These are phyloP conservation scores for Cladosporium halotolerans DNA, from an alignment of 2,329 filamentous ascomycete genomes.

Conservation along the genomic window DNA sequence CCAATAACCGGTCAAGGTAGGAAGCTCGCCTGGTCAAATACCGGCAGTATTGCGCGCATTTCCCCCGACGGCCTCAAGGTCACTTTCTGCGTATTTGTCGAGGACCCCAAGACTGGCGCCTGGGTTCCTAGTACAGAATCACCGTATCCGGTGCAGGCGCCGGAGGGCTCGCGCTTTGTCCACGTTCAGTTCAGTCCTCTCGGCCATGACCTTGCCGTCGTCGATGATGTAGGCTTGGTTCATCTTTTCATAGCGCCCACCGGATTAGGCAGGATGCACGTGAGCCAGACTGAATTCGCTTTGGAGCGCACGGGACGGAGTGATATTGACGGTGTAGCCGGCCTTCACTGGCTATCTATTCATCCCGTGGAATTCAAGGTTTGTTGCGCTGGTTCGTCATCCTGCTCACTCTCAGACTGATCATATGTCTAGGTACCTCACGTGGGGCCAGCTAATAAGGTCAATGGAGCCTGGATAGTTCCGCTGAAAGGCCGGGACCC, in stretches of 20 bases:
- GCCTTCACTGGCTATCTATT: constrained; percentile 70
- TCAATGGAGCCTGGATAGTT: constrained; percentile 57
- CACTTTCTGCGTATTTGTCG: constrained; percentile 66
- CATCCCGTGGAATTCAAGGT: constrained; percentile 30
- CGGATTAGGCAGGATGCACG: constrained; percentile 65
- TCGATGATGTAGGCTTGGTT: constrained; percentile 73
- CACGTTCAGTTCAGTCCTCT: constrained; percentile 78
- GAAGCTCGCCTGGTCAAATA: constrained; percentile 79
- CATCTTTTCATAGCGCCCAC: constrained; percentile 66
- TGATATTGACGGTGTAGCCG: constrained; percentile 71
- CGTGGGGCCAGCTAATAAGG: constrained; percentile 33
- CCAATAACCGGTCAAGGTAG: constrained; percentile 39
- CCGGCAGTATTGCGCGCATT: constrained; percentile 78
- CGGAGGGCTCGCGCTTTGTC: constrained; percentile 60
- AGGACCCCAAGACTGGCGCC: constrained; percentile 59
- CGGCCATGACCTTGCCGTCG: constrained; percentile 72
- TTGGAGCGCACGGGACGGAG: constrained; percentile 56
- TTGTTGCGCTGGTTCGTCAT: constrained; percentile 5
- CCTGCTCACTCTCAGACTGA: constrained; percentile 17
- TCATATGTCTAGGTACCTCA: constrained; percentile 19
- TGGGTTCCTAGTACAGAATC: constrained; percentile 75
- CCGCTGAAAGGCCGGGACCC: constrained; percentile 56
- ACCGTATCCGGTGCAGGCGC: constrained; percentile 55
- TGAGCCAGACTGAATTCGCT: constrained; percentile 52
- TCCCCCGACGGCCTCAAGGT: constrained; percentile 63